Evolutionary conservation across 2,329 filamentous ascomycete species (phyloP), one percentile per base, ranked within the genome.

Genomic region (Simplicillium sp.): DNA sequence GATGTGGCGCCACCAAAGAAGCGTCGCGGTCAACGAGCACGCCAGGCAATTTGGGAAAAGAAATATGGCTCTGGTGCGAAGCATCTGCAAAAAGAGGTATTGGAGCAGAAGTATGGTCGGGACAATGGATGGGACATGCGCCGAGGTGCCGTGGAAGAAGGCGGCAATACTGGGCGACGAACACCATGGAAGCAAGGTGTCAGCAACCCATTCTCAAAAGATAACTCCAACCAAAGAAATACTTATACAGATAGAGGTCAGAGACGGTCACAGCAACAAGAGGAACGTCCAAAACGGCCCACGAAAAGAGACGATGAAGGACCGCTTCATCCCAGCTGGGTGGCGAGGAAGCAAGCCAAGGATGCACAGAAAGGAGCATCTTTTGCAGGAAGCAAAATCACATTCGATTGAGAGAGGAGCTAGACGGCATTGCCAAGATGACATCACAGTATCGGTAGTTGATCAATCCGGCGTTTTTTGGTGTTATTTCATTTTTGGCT

Each of bases 31-130:
- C 86, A 94, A 61, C 74, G 80, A 34, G 84, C 82, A n/a, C 76
- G 86, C 8, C 83, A 85, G 55, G 76, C 80, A 17, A 83, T 92
- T 44, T 84, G 80, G 68, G 85, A 90, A 65, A 82, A 86, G 64
- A 90, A 89, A 55, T 90, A 73, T 57, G 84, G 84, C 38, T 68
- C 71, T 12, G 71, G 74, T 46, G 87, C 86, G 2, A 84, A 80
- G 50, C 84, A 88, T 53, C 58, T 80, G 34, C 67, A 68, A 43
- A 57, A 60, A 47, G 49, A 66, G 60, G 43, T 51, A 50, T 58
- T 51, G 36, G 41, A 39, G 15, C 50, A 54, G 43, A 46, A 29
- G n/a, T 36, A 52, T 11, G 55, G 60, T 7, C 54, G 68, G 31
- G 71, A 75, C 37, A 54, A 65, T 9, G 74, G 73, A 1, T 82